phyloP scores from a whole-genome alignment of 768 basidiomycete species.

The Leccinum barrowsii region DNA sequence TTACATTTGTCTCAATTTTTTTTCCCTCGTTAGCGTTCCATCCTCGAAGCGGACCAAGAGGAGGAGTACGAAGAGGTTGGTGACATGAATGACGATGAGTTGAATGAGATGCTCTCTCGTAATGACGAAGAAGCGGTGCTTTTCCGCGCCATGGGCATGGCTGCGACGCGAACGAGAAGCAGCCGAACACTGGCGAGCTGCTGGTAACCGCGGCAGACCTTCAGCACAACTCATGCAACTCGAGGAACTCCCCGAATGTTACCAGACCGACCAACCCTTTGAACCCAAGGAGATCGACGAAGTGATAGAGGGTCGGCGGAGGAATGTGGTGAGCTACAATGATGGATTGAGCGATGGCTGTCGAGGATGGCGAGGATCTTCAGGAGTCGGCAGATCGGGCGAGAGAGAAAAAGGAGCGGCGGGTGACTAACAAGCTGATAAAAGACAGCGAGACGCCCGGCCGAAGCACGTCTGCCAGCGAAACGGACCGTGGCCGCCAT shows the following conservation, averaged over 20 bases:
- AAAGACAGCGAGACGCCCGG: slow-evolving; percentile 63
- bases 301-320: slow-evolving; percentile 65
- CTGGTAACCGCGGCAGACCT: slow-evolving; percentile 74
- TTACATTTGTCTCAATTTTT: slow-evolving; percentile 2
- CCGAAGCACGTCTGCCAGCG: slow-evolving; percentile 62
- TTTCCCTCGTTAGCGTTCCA: slow-evolving; percentile 59
- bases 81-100: slow-evolving; percentile 93
- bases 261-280: slow-evolving; percentile 81
- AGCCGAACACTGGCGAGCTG: slow-evolving; percentile 61
- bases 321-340: slow-evolving; percentile 86
- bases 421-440: slow-evolving; percentile 54
- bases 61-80: slow-evolving; percentile 88
- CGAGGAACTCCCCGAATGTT: slow-evolving; percentile 90
- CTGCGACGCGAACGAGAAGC: slow-evolving; percentile 63
- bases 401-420: slow-evolving; percentile 62
- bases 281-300: slow-evolving; percentile 56
- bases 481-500: slow-evolving; percentile 52
- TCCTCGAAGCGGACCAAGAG: slow-evolving; percentile 86
- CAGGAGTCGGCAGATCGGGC: slow-evolving; percentile 67
- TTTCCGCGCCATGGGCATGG: slow-evolving; percentile 80
- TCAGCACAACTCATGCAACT: slow-evolving; percentile 76
- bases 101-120: slow-evolving; percentile 90
- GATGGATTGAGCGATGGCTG: slow-evolving; percentile 87
- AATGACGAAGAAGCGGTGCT: slow-evolving; percentile 70
- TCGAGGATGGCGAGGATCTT: slow-evolving; percentile 80